Percentiles rank a stretch among this genome's conserved stretches.
phyloP scores from a whole-genome alignment of 495 filamentous ascomycete species.

The Penicillium daleae region DNA sequence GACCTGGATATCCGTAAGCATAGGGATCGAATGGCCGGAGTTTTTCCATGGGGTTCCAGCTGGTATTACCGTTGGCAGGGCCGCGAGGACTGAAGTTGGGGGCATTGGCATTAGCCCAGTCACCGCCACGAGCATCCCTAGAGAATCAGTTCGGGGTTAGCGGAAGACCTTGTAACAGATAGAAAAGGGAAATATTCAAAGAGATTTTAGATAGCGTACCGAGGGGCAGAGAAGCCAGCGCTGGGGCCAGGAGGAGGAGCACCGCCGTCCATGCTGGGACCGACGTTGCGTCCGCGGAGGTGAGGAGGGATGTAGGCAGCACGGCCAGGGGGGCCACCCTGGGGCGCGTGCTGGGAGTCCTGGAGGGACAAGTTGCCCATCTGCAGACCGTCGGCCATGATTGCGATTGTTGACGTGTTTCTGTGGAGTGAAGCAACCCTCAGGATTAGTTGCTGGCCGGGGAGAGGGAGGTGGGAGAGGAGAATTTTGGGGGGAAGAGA shows the following conservation, averaged over 20 bases:
- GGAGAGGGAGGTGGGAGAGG: constrained; percentile 15
- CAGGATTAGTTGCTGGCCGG: constrained; percentile 24
- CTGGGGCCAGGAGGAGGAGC: constrained; percentile 39
- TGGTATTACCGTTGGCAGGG: constrained; percentile 49
- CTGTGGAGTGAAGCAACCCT: constrained; percentile 9
- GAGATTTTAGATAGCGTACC: constrained; percentile 37
- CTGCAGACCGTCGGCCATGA: constrained; percentile 94
- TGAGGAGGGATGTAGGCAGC: constrained; percentile 96
- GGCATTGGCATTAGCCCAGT: constrained; percentile 69
- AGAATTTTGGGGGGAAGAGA: constrained; percentile 3
- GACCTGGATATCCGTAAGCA: constrained; percentile 69
- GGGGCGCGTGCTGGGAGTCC: constrained; percentile 70
- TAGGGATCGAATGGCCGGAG: constrained; percentile 62
- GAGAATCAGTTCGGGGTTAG: constrained; percentile 16
- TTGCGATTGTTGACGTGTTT: constrained; percentile 42
- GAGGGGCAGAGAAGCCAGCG: constrained; percentile 37
- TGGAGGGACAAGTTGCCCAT: constrained; percentile 82
- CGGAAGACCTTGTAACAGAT: not conserved
- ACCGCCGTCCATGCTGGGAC: constrained; percentile 47
- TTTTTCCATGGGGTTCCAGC: constrained; percentile 42
- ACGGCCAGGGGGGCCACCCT: constrained; percentile 53
- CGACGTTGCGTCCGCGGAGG: constrained; percentile 64
- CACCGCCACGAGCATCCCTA: constrained; percentile 57
- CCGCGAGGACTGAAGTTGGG: constrained; percentile 70
- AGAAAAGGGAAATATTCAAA: not conserved